phyloP scores from a whole-genome alignment of 1,139 yeast species.

The Chernovozyma sophiae-reginae region DNA sequence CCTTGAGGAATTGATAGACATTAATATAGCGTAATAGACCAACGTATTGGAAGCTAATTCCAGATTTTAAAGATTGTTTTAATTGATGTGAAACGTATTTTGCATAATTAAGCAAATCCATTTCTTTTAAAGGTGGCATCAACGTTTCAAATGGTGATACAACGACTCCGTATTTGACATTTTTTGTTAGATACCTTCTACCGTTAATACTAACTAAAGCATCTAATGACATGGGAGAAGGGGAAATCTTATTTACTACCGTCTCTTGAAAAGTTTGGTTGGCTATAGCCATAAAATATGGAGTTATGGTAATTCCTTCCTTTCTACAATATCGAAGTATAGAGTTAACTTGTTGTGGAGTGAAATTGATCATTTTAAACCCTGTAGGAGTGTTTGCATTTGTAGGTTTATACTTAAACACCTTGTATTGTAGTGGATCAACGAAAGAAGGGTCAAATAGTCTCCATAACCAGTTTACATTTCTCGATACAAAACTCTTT shows the following conservation, averaged over 20 bases:
- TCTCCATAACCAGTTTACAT: neutral
- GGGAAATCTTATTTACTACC: constrained; percentile 13
- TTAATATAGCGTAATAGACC: constrained; percentile 17
- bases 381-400: constrained; percentile 9
- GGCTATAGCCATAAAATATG: constrained; percentile 19
- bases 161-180: constrained; percentile 15
- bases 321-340: constrained; percentile 13
- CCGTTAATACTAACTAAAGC: constrained; percentile 20
- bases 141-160: constrained; percentile 13
- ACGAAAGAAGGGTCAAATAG: neutral
- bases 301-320: constrained; percentile 22
- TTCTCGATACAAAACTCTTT: neutral
- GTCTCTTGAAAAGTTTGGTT: constrained; percentile 20
- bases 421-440: constrained; percentile 13
- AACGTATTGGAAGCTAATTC: constrained; percentile 14
- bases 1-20: constrained; percentile 10
- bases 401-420: constrained; percentile 12
- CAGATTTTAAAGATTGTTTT: constrained; percentile 9
- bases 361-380: constrained; percentile 14
- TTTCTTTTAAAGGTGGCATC: neutral
- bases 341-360: constrained; percentile 8
- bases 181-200: constrained; percentile 21
- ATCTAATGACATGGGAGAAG: constrained; percentile 9
- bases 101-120: constrained; percentile 3
- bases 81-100: constrained; percentile 9